Conservation (phyloP, 176 grass and related monocot species). For the Echinochloa phyllopogon region DNA sequence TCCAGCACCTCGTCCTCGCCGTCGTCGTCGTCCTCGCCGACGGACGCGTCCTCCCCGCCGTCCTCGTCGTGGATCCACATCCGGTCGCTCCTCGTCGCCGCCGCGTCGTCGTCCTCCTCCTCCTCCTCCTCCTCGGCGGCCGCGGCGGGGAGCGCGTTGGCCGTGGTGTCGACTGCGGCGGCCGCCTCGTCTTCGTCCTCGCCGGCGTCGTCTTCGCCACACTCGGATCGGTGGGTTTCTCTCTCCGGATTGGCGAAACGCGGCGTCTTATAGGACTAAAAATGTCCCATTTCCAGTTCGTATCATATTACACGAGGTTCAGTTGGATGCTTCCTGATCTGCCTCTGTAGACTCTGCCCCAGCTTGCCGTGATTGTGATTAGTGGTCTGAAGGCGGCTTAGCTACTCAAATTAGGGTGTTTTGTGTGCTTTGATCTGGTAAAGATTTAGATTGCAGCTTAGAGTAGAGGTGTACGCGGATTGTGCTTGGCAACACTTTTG, state of each 20-base stretch:
- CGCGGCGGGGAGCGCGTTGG: conserved; percentile 40
- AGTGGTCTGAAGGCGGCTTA: background rate
- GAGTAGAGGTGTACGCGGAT: background rate
- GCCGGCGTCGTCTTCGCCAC: conserved; percentile 64
- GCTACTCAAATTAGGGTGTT: conserved; percentile 20
- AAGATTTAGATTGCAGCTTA: conserved; percentile 4
- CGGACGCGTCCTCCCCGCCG: conserved; percentile 71
- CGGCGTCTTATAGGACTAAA: conserved; percentile 18
- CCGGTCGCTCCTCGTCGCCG: conserved; percentile 81
- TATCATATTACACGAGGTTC: background rate
- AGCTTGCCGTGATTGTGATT: conserved; percentile 31
- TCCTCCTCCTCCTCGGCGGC: conserved; percentile 20
- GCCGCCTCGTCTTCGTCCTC: conserved; percentile 42
- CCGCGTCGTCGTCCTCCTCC: conserved; percentile 53
- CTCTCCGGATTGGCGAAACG: conserved; percentile 25
- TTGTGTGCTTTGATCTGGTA: conserved; percentile 7
- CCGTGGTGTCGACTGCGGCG: conserved; percentile 32
- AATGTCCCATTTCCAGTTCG: conserved; percentile 28
- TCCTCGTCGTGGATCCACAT: conserved; percentile 91
- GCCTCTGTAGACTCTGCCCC: background rate
- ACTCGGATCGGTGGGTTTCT: conserved; percentile 64
- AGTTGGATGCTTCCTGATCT: conserved; percentile 39
- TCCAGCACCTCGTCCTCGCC: conserved; percentile 72
- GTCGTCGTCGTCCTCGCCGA: conserved; percentile 65
- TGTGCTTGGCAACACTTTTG: background rate